phyloP scores from a whole-genome alignment of 108 stramenopile genomes.

The Stephanodiscus triporus region DNA sequence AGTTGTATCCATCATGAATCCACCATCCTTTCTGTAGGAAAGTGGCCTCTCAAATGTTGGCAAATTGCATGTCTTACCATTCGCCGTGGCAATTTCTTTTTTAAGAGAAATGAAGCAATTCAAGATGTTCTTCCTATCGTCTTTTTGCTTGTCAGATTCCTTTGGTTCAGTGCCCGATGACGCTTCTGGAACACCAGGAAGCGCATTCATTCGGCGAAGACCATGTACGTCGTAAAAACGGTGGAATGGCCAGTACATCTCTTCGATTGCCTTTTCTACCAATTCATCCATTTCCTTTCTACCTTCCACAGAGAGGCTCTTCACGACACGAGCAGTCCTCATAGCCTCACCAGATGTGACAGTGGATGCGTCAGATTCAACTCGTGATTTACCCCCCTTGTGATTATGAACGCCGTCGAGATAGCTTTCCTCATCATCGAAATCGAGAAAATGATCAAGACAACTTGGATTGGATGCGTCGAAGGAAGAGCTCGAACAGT shows the following conservation, averaged over 20 bases:
- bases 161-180: background rate
- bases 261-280: slow-evolving; percentile 77
- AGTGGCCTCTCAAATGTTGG: slow-evolving; percentile 68
- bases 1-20: slow-evolving; percentile 85
- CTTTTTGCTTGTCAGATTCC: background rate
- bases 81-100: slow-evolving; percentile 1
- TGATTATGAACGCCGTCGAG: slow-evolving; percentile 58
- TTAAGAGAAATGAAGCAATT: slow-evolving; percentile 1
- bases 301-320: slow-evolving; percentile 9
- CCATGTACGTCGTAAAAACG: slow-evolving; percentile 80
- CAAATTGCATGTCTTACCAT: slow-evolving; percentile 13
- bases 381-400: slow-evolving; percentile 18
- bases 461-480: slow-evolving; percentile 34
- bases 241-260: slow-evolving; percentile 91
- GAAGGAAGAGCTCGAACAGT: slow-evolving; percentile 26
- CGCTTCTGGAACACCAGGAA: slow-evolving; percentile 21
- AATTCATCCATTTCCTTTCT: slow-evolving; percentile 54
- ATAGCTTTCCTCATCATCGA: slow-evolving; percentile 87
- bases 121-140: slow-evolving; percentile 4
- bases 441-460: slow-evolving; percentile 52
- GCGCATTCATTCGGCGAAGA: slow-evolving; percentile 64
- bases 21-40: slow-evolving; percentile 82
- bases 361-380: slow-evolving; percentile 18
- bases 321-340: slow-evolving; percentile 16
- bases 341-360: slow-evolving; percentile 10